Evolutionary conservation across 2,329 filamentous ascomycete genomes (phyloP), one percentile per base, ranked within the genome.

Genomic region (Phoma sp.): DNA sequence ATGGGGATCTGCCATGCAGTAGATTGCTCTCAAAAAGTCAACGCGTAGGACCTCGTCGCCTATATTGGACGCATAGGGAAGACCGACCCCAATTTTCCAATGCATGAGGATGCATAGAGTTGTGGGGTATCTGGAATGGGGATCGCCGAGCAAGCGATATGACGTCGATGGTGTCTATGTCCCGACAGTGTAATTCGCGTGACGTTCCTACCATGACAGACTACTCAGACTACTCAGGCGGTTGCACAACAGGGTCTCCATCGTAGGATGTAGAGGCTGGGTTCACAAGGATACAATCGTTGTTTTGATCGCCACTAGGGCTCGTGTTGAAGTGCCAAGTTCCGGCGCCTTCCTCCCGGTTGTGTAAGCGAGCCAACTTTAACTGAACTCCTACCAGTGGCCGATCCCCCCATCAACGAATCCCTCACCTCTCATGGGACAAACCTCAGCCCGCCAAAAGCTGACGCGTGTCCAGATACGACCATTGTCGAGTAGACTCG

Each of bases 1-100:
- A 49, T 44, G 39, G 51, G 44, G 51, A 54, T 44, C 39, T 49
- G 17, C 24, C 44, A 35, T 54, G 51, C 51, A 49, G 44, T 35
- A 49, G 44, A 29, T 24, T 25, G 25, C 27, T 40, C 44, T 44
- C 19, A 31, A 54, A 43, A 39, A 33, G 44, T 54, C 51, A 25
- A 39, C 44, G 35, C 27, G 25, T 25, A 36, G n/a, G 21, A 39
- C 10, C 19, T 24, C 7, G 4, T 25, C 35, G 35, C 33, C 33
- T 48, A 39, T 29, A 27, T n/a, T 43, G 39, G 25, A 54, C 51
- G 39, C 21, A 27, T 43, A 10, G 27, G 38, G 32, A 35, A 21
- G 19, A 17, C 27, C 17, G 22, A 25, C 44, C 35, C 51, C 32
- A 49, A 31, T 43, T 33, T 38, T 44, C 22, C 17, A 21, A 29